Conservation (phyloP, 179 eudicot species). For the Nepenthes alata region DNA sequence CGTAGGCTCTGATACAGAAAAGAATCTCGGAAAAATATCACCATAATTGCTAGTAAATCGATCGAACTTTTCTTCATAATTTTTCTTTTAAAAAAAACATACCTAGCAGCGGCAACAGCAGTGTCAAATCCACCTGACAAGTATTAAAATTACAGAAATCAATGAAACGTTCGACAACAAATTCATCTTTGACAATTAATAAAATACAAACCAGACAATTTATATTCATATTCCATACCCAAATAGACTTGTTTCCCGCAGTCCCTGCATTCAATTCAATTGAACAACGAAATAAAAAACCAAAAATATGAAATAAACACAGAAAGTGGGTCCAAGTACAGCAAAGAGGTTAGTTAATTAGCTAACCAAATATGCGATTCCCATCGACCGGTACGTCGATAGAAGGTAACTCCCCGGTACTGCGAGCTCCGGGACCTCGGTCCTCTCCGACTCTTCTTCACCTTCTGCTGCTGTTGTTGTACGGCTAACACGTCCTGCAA, state of each 20-base stretch:
- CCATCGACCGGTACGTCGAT: slow-evolving; percentile 67
- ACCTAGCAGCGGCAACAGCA: slow-evolving; percentile 22
- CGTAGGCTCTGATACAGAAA: slow-evolving; percentile 24
- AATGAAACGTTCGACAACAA: not conserved
- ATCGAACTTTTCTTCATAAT: not conserved
- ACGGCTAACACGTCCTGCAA: slow-evolving; percentile 4
- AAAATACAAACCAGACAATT: too few species aligned
- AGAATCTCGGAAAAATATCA: not conserved
- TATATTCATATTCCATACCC: slow-evolving; percentile 5
- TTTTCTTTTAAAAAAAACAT: not conserved
- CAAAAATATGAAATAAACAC: not conserved
- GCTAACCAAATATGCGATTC: slow-evolving; percentile 57
- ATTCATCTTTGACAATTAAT: not conserved
- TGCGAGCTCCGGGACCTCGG: slow-evolving; percentile 61
- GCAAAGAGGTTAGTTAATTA: not conserved
- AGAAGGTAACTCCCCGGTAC: slow-evolving; percentile 64
- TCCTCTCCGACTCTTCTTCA: slow-evolving; percentile 51
- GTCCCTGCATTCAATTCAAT: slow-evolving; percentile 11
- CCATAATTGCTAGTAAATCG: not conserved
- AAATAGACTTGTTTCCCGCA: slow-evolving; percentile 22
- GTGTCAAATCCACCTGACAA: slow-evolving; percentile 21
- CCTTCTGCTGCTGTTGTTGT: slow-evolving; percentile 14
- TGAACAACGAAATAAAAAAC: not conserved
- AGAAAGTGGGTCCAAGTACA: not conserved
- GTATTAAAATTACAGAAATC: not conserved